These are phyloP conservation scores for Lyophyllum decastes DNA, from an alignment of 768 basidiomycete species.

Conservation along the genomic window DNA sequence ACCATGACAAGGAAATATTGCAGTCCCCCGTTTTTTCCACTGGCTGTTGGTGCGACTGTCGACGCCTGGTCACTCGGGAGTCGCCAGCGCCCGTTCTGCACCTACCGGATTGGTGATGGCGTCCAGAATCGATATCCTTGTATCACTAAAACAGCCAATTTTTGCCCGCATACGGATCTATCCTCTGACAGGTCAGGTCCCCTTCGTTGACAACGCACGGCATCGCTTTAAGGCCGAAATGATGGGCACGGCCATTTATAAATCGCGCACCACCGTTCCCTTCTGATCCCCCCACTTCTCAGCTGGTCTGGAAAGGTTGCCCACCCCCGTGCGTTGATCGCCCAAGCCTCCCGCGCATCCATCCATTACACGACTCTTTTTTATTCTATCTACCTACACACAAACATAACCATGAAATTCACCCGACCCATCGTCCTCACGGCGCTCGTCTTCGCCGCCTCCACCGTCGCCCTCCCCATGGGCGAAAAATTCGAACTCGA, in stretches of 20 bases:
- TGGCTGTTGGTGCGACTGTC: too few species aligned
- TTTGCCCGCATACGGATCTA: too few species aligned
- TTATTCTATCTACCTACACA: neutral
- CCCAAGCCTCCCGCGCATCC: conserved; percentile 6
- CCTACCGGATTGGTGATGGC: too few species aligned
- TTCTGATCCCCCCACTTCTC: conserved; percentile 10
- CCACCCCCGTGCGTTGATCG: conserved; percentile 15
- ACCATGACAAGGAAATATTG: too few species aligned
- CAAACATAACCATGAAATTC: conserved; percentile 10
- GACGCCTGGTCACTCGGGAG: too few species aligned
- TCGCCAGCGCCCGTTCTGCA: too few species aligned
- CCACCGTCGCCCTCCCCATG: conserved; percentile 7
- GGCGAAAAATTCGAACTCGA: neutral
- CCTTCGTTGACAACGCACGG: too few species aligned
- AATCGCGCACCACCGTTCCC: neutral
- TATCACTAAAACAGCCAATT: too few species aligned
- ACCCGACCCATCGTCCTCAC: conserved; percentile 1
- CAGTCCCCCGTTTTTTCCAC: too few species aligned
- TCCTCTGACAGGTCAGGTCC: too few species aligned
- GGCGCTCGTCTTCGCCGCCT: conserved; percentile 2
- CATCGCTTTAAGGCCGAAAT: neutral
- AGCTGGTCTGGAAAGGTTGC: conserved; percentile 16
- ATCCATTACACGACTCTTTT: neutral
- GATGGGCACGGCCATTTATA: neutral
- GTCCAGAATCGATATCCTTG: too few species aligned